phyloP scores from a whole-genome alignment of 495 filamentous ascomycete genomes.

The Penicillium verhagenii region DNA sequence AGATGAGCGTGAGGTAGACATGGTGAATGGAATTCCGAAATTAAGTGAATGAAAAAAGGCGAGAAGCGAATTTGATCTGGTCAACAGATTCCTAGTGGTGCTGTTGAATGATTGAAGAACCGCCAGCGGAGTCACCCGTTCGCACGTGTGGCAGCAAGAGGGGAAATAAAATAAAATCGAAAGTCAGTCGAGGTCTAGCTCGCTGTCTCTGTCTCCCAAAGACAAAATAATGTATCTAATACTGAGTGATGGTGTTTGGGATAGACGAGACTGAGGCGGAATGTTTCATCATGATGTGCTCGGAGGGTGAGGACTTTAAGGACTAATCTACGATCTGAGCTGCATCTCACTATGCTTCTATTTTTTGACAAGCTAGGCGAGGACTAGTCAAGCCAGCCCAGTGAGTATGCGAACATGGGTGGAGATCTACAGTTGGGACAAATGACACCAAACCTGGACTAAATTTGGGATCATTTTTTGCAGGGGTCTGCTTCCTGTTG shows the following conservation, averaged over 20 bases:
- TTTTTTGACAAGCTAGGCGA: constrained; percentile 7
- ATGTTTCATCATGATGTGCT: neutral
- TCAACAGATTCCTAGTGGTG: neutral
- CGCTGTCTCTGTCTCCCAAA: neutral
- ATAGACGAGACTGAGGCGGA: neutral
- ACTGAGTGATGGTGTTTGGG: neutral
- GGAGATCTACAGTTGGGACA: neutral
- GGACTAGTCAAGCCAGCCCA: neutral
- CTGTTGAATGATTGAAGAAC: neutral
- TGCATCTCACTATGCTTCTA: constrained; percentile 5
- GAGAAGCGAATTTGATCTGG: neutral
- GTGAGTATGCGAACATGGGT: constrained; percentile 4
- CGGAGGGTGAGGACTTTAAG: neutral
- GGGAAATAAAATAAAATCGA: neutral
- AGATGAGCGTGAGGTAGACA: constrained; percentile 5
- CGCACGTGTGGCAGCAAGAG: neutral
- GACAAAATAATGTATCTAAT: neutral
- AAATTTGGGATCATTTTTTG: constrained; percentile 8
- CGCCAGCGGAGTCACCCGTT: neutral
- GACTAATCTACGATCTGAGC: neutral
- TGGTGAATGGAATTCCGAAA: neutral
- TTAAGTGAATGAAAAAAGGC: neutral
- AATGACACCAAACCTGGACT: constrained; percentile 1
- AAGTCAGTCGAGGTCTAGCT: neutral
- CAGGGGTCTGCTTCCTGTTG: neutral